Evolutionary conservation across 2,329 filamentous ascomycete genomes (phyloP).

Genomic region (Aspergillus phoenicis): DNA sequence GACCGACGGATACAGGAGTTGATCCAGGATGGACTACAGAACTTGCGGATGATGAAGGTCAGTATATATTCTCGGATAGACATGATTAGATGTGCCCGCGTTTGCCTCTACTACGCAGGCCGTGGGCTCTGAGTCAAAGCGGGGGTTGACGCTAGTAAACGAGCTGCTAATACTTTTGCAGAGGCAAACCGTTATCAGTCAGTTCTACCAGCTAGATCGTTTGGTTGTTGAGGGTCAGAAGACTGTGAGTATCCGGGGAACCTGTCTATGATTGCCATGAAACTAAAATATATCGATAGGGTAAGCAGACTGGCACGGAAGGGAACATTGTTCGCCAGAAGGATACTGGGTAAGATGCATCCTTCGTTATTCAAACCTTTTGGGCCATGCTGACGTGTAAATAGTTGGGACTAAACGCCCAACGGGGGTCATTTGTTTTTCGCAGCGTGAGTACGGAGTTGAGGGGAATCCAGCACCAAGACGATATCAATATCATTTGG

Average conservation of each 20-base stretch:
- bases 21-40: constrained; percentile 82
- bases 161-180: constrained; percentile 45
- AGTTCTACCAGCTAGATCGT: constrained; percentile 89
- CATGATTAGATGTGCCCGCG: background rate
- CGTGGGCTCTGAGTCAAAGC: background rate
- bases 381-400: constrained; percentile 11
- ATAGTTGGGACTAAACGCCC: constrained; percentile 34
- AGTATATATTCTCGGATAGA: constrained; percentile 30
- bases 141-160: background rate
- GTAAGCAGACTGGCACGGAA: constrained; percentile 60
- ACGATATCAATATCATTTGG: constrained; percentile 9
- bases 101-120: background rate
- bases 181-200: constrained; percentile 93
- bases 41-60: constrained; percentile 90
- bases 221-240: constrained; percentile 90
- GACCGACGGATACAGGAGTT: constrained; percentile 79
- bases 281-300: constrained; percentile 23
- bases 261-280: background rate
- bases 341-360: constrained; percentile 66
- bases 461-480: constrained; percentile 11
- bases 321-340: constrained; percentile 74
- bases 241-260: constrained; percentile 57
- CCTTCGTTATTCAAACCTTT: background rate
- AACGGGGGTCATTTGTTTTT: background rate
- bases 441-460: constrained; percentile 7